Evolutionary conservation across 164 flowering plant genomes (phyloP).

Genomic region (Stephania yunnanensis): DNA sequence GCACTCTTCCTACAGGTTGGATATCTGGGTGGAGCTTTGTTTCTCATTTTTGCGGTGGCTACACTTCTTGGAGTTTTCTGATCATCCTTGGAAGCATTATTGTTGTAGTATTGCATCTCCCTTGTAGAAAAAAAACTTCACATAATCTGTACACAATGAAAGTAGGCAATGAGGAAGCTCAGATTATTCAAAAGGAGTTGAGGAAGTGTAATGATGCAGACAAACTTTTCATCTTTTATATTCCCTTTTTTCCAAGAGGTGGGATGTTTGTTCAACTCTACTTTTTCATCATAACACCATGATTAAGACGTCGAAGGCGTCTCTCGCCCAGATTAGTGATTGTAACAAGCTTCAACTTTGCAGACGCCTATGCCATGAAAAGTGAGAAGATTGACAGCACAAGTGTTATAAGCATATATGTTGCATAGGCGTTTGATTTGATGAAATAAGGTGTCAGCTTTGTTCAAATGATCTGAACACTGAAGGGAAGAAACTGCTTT

Average conservation of each 20-base stretch:
- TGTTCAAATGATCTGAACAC: not conserved
- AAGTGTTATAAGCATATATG: not conserved
- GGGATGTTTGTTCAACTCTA: not conserved
- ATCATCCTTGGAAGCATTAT: not conserved
- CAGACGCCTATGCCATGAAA: not conserved
- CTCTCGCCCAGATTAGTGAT: not conserved
- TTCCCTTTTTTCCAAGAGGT: not conserved
- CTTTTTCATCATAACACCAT: not conserved
- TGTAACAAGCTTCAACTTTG: not conserved
- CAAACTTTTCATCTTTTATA: not conserved
- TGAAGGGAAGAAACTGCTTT: not conserved
- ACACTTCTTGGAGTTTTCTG: constrained; percentile 88
- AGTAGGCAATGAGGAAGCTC: not conserved
- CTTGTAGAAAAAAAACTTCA: not conserved
- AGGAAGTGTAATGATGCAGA: not conserved
- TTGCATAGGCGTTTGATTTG: not conserved
- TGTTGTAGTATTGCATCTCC: no score
- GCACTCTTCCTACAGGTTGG: constrained; percentile 63
- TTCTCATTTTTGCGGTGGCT: constrained; percentile 79
- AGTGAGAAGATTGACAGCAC: not conserved
- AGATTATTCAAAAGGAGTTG: not conserved
- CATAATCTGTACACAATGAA: not conserved
- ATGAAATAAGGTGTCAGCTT: not conserved
- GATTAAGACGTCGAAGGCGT: not conserved
- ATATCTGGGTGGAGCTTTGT: constrained; percentile 79